Conservation (phyloP, 768 basidiomycete genomes). For the Antrodiella citrinella region DNA sequence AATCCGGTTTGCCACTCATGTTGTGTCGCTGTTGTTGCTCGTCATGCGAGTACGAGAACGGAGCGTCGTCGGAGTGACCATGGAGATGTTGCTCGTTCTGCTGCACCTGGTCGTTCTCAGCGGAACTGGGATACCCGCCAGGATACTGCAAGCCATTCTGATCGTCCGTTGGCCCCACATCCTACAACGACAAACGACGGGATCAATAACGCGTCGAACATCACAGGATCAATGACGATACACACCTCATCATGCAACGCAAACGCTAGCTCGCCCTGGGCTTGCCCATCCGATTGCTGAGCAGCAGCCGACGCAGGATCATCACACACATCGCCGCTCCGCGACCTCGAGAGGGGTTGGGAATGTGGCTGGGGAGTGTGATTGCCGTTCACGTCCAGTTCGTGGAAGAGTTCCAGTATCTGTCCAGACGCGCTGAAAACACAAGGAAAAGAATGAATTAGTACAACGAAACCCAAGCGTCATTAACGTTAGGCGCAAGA, state of each 20-base stretch:
- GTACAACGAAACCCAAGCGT: neutral
- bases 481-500: neutral
- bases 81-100: neutral
- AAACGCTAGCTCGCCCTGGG: conserved; percentile 7
- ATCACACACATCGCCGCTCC: neutral
- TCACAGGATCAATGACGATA: neutral
- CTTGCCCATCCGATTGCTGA: neutral
- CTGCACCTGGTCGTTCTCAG: neutral
- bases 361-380: conserved; percentile 7
- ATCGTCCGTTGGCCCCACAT: neutral
- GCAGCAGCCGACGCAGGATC: neutral
- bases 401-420: conserved; percentile 17
- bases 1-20: neutral
- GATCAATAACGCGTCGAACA: too few species aligned
- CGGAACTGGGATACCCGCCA: neutral
- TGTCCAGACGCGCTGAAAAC: conserved; percentile 12
- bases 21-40: neutral
- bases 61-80: neutral
- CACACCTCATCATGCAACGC: conserved; percentile 2
- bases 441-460: conserved; percentile 1
- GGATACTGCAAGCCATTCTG: neutral
- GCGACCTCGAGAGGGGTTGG: neutral
- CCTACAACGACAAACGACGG: neutral
- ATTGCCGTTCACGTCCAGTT: conserved; percentile 15
- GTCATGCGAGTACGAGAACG: neutral